Conservation (phyloP, 257 asterid genomes). For the Rhazya stricta region DNA sequence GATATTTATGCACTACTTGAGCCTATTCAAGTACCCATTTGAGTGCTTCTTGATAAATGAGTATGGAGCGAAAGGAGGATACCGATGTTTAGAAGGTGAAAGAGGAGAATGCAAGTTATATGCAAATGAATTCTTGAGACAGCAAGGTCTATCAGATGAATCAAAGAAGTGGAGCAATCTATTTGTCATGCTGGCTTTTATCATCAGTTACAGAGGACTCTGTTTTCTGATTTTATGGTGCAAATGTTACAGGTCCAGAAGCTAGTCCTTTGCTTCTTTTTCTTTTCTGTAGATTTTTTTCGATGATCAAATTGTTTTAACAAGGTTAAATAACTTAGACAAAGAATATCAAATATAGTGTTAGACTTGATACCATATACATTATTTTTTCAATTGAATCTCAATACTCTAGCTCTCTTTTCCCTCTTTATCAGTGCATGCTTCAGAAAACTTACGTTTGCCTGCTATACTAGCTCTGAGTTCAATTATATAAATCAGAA, state of each 20-base stretch:
- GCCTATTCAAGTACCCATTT: conserved; percentile 78
- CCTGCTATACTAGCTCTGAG: neutral
- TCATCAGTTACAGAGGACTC: conserved; percentile 60
- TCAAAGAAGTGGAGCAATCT: conserved; percentile 66
- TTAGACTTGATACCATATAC: neutral
- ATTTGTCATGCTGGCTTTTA: conserved; percentile 61
- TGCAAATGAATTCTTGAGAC: conserved; percentile 52
- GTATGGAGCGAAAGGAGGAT: conserved; percentile 59
- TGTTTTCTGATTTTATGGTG: conserved; percentile 60
- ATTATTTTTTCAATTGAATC: neutral
- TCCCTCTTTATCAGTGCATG: neutral
- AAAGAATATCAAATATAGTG: neutral
- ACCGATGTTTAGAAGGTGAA: conserved; percentile 46
- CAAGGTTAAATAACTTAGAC: neutral
- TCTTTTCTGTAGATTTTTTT: neutral
- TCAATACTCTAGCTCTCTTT: neutral
- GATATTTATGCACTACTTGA: conserved; percentile 85
- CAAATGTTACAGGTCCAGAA: conserved; percentile 49
- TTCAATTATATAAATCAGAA: too few species aligned
- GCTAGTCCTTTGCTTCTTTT: conserved; percentile 19
- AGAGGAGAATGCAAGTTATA: conserved; percentile 44
- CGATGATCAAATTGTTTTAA: conserved; percentile 10
- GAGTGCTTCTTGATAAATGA: conserved; percentile 82
- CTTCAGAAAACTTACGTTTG: neutral
- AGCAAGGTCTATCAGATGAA: conserved; percentile 47